Percentiles rank a stretch among this genome's conserved stretches.
phyloP scores from a whole-genome alignment of 1,284 basidiomycete species.

The Phlebopus sp. region DNA sequence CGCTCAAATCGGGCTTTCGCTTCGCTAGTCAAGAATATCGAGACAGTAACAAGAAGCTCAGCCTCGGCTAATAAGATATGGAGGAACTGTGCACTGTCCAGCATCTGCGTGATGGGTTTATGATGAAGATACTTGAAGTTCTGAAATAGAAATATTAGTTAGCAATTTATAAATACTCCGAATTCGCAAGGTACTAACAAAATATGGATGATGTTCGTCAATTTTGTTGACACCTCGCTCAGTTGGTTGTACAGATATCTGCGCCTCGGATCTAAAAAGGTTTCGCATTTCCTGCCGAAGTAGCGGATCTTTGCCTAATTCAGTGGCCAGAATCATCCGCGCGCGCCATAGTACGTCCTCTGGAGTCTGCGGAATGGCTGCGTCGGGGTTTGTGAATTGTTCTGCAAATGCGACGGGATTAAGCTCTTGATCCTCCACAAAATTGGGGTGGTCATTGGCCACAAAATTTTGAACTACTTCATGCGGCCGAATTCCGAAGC shows the following conservation, averaged over 20 bases:
- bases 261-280: conserved; percentile 74
- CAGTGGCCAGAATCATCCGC: conserved; percentile 84
- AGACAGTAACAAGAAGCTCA: conserved; percentile 81
- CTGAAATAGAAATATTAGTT: conserved; percentile 40
- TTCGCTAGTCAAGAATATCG: conserved; percentile 67
- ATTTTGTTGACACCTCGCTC: conserved; percentile 91
- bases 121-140: conserved; percentile 93
- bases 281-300: conserved; percentile 81
- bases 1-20: conserved; percentile 67
- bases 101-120: conserved; percentile 78
- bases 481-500: conserved; percentile 76
- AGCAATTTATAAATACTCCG: conserved; percentile 1
- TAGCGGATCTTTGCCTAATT: conserved; percentile 91
- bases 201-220: conserved; percentile 86
- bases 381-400: conserved; percentile 71
- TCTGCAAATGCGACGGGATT: conserved; percentile 74
- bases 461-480: conserved; percentile 82
- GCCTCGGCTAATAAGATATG: conserved; percentile 91
- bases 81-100: conserved; percentile 79
- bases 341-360: conserved; percentile 73
- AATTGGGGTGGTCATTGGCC: conserved; percentile 54
- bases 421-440: conserved; percentile 77
- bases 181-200: conserved; percentile 54
- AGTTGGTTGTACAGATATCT: conserved; percentile 85
- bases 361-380: conserved; percentile 49